Conservation (phyloP, 1,284 basidiomycete genomes). For the Puccinia coronata region DNA sequence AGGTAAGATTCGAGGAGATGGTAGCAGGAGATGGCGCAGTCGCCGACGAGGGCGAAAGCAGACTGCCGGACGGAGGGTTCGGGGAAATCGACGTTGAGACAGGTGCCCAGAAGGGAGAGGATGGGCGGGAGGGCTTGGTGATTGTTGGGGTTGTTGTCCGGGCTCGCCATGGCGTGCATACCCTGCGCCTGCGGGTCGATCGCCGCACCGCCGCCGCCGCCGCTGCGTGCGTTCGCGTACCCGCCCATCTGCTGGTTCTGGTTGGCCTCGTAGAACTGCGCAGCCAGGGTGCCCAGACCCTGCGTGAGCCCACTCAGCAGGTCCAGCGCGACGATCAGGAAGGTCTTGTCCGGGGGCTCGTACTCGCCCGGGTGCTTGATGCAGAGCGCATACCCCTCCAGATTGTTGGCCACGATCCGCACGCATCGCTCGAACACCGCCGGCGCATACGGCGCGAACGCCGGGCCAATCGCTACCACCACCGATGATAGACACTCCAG, state of each 20-base stretch:
- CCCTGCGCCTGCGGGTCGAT: neutral
- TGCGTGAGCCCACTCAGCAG: conserved; percentile 93
- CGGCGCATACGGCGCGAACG: conserved; percentile 83
- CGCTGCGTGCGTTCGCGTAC: neutral
- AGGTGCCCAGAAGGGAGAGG: conserved; percentile 26
- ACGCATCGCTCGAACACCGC: conserved; percentile 92
- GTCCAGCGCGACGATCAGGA: conserved; percentile 95
- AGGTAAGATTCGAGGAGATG: conserved; percentile 78
- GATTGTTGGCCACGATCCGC: conserved; percentile 76
- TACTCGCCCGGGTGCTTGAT: conserved; percentile 74
- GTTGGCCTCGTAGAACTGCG: conserved; percentile 66
- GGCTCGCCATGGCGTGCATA: conserved; percentile 6
- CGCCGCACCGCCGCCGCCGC: too few species aligned
- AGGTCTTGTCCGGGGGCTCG: conserved; percentile 90
- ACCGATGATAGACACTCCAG: conserved; percentile 97
- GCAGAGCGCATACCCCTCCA: conserved; percentile 77
- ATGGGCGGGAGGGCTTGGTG: conserved; percentile 17
- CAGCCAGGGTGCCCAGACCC: conserved; percentile 78
- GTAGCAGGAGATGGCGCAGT: conserved; percentile 96
- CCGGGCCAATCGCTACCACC: conserved; percentile 90
- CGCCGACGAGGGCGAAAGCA: conserved; percentile 93
- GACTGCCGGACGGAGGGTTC: conserved; percentile 94
- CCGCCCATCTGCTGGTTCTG: conserved; percentile 34
- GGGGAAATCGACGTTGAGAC: conserved; percentile 60
- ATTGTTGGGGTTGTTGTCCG: neutral